Evolutionary conservation across 2,329 filamentous ascomycete species (phyloP).

Genomic region (Alternaria arborescens): DNA sequence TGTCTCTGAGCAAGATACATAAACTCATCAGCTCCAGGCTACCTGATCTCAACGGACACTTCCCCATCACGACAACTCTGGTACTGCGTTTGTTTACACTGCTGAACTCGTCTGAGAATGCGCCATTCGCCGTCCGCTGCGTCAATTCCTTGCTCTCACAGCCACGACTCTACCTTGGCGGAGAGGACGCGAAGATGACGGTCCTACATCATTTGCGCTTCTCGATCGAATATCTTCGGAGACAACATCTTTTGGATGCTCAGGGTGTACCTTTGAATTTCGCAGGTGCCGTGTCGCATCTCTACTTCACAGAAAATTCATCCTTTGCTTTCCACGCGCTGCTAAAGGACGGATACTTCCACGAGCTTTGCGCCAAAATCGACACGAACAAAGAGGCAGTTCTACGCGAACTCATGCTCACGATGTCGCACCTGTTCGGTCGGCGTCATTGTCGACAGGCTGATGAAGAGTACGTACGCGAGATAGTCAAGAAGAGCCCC

Average conservation of each 20-base stretch:
- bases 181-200: constrained; percentile 71
- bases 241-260: constrained; percentile 70
- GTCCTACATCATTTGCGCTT: constrained; percentile 81
- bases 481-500: constrained; percentile 64
- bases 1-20: constrained; percentile 67
- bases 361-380: constrained; percentile 68
- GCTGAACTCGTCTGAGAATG: constrained; percentile 70
- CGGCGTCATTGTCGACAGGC: constrained; percentile 62
- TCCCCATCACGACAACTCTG: constrained; percentile 77
- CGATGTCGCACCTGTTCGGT: constrained; percentile 75
- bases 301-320: constrained; percentile 80
- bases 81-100: constrained; percentile 74
- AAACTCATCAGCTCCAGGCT: constrained; percentile 77
- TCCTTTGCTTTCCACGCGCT: constrained; percentile 80
- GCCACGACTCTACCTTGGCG: constrained; percentile 74
- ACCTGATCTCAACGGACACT: constrained; percentile 78
- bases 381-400: constrained; percentile 59
- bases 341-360: constrained; percentile 75
- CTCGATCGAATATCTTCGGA: constrained; percentile 79
- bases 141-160: constrained; percentile 75
- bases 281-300: constrained; percentile 72
- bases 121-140: constrained; percentile 67
- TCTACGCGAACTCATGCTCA: constrained; percentile 69
- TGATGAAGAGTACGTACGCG: constrained; percentile 58
- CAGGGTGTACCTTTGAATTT: constrained; percentile 75